Evolutionary conservation across 164 flowering plant species (phyloP), one percentile per base, ranked within the genome.

Genomic region (Berberis thunbergii): DNA sequence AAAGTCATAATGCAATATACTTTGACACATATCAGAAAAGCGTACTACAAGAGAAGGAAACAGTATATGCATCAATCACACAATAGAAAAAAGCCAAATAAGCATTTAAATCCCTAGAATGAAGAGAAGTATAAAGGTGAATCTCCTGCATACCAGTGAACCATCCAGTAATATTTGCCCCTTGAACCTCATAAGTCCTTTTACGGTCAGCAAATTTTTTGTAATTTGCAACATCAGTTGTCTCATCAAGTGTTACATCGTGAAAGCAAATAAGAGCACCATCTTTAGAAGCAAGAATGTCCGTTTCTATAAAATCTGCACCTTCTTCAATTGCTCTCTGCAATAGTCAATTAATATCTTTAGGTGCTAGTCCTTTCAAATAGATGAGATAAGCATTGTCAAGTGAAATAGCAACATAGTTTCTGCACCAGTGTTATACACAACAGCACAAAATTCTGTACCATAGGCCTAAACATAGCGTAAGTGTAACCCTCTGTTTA

Each of bases 321-420:
- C 99, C 99, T 67, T 95, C 99, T 75, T 89, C 89, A 69, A 95
- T 85, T 53, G 99, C 97, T 82, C 85, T 95, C 97, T 95, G 82
- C 78, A 75, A 73, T 59, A 63, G 65, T 38, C 58, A 54, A 46
- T 26, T 6, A 41, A 59, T 11, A 61, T 26, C 11, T 61, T 70
- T 50, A 53, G 41, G 53, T 42, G 11, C 45, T 43, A 4, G 1
- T 46, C 49, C 26, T 41, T 53, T 26, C 26, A 26, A 26, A 26
- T 26, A 26, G 26, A 26, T 26, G 26, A 26, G 26, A 26, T 26
- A 26, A 26, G 26, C 26, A 26, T 26, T 26, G 26, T 26, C 26
- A 26, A 26, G 26, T 26, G 26, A 26, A 26, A 26, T 26, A 26
- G 26, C 26, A 0, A 26, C 0, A 26, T 26, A 26, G 26, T 26